These are phyloP conservation scores for Pouteria glomerata DNA, from an alignment of 148 eudicot genomes.

Conservation along the genomic window DNA sequence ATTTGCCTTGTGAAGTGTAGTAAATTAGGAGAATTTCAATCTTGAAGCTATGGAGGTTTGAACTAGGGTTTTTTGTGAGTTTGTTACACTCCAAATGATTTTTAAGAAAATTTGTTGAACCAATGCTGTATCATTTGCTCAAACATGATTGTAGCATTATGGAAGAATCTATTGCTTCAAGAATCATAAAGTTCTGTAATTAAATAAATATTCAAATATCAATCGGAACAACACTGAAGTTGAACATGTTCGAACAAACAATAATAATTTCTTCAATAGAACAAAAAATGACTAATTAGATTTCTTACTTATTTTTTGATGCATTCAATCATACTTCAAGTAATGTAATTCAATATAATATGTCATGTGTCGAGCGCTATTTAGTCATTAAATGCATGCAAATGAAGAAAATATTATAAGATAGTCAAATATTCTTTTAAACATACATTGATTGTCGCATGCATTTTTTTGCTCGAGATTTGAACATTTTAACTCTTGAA, in stretches of 20 bases:
- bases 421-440: too few relatives aligned
- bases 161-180: neutral
- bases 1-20: neutral
- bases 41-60: slow-evolving; percentile 4
- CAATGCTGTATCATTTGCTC: neutral
- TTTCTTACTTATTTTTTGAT: neutral
- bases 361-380: neutral
- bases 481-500: too few relatives aligned
- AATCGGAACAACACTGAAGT: slow-evolving; percentile 6
- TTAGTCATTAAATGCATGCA: too few relatives aligned
- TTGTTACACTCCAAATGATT: neutral
- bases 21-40: slow-evolving; percentile 2
- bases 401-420: too few relatives aligned
- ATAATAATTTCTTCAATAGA: neutral
- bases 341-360: neutral
- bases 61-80: slow-evolving; percentile 3
- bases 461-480: too few relatives aligned
- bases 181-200: slow-evolving; percentile 1
- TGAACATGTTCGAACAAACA: slow-evolving; percentile 5
- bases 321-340: neutral
- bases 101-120: neutral
- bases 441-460: too few relatives aligned
- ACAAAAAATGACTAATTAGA: neutral
- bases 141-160: neutral
- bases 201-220: neutral